Evolutionary conservation across 257 asterid genomes (phyloP).

Genomic region (Nicotiana tabacum): DNA sequence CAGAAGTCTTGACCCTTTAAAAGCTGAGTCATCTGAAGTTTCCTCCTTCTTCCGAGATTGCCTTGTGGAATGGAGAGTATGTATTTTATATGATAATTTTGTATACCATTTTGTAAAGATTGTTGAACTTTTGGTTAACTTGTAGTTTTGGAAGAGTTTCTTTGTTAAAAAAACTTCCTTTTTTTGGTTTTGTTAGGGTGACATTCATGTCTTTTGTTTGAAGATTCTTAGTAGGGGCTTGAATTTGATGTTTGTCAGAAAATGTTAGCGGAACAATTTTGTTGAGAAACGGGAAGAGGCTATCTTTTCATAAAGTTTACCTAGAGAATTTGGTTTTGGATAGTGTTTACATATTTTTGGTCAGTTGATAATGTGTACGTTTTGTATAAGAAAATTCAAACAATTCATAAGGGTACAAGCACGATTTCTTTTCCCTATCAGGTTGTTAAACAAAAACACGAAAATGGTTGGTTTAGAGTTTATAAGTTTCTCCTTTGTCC

Average conservation of each 20-base stretch:
- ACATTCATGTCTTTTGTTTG: not conserved
- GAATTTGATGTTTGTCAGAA: not conserved
- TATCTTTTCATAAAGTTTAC: not conserved
- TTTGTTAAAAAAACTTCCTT: not conserved
- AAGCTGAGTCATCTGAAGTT: conserved; percentile 63
- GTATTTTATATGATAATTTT: not conserved
- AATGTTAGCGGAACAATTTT: not conserved
- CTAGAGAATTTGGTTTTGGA: not conserved
- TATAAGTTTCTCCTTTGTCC: not conserved
- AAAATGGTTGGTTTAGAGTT: not conserved
- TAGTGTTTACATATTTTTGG: not conserved
- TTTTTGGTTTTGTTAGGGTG: not conserved
- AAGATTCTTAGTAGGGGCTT: not conserved
- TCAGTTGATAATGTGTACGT: not conserved
- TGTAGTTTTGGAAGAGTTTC: not conserved
- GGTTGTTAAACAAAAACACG: not conserved
- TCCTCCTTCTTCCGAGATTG: conserved; percentile 78
- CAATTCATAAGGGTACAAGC: not conserved
- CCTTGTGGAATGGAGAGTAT: conserved; percentile 69
- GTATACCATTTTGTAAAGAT: not conserved
- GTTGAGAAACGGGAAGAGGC: not conserved
- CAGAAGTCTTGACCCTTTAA: conserved; percentile 55
- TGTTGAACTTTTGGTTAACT: not conserved
- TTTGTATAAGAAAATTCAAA: conserved; percentile 6
- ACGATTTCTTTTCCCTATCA: not conserved